A percentile compares a stretch with the other conserved stretches of the same genome.
These are phyloP conservation scores for Botryotinia calthae DNA, from an alignment of 2,329 filamentous ascomycete genomes.

Conservation along the genomic window DNA sequence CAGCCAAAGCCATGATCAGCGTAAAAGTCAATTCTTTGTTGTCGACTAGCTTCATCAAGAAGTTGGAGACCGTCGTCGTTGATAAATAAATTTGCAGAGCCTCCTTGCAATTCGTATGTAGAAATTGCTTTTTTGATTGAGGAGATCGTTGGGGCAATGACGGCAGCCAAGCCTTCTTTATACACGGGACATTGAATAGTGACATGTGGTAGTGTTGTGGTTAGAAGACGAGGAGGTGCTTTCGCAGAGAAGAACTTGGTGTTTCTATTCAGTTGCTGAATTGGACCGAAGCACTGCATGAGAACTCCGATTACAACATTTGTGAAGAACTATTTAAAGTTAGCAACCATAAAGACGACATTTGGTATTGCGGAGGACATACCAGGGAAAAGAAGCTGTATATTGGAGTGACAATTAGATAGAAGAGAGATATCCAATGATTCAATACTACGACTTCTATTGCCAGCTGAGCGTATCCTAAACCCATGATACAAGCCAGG, in stretches of 20 bases:
- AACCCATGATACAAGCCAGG: slow-evolving; percentile 64
- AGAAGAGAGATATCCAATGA: slow-evolving; percentile 60
- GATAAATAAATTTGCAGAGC: slow-evolving; percentile 73
- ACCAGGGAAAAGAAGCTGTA: slow-evolving; percentile 74
- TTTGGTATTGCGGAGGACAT: not conserved
- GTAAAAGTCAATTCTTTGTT: slow-evolving; percentile 65
- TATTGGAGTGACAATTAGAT: slow-evolving; percentile 64
- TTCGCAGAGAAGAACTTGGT: slow-evolving; percentile 78
- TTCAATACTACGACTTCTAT: slow-evolving; percentile 66
- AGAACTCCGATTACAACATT: slow-evolving; percentile 75
- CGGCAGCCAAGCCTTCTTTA: slow-evolving; percentile 73
- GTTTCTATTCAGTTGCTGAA: slow-evolving; percentile 70
- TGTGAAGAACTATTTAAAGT: slow-evolving; percentile 57
- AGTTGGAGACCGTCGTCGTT: slow-evolving; percentile 74
- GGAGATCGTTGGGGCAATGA: slow-evolving; percentile 74
- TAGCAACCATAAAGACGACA: not conserved
- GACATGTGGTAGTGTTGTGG: slow-evolving; percentile 61
- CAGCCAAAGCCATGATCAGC: slow-evolving; percentile 67
- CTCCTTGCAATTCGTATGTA: slow-evolving; percentile 74
- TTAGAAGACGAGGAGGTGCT: slow-evolving; percentile 61
- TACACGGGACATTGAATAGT: slow-evolving; percentile 88
- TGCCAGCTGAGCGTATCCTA: slow-evolving; percentile 67
- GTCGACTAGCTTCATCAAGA: slow-evolving; percentile 59
- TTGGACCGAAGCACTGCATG: slow-evolving; percentile 72
- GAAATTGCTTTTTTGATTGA: slow-evolving; percentile 76